Percentiles rank a stretch among this genome's conserved stretches.
phyloP scores from a whole-genome alignment of 495 filamentous ascomycete genomes.

The Trichoderma reesei region DNA sequence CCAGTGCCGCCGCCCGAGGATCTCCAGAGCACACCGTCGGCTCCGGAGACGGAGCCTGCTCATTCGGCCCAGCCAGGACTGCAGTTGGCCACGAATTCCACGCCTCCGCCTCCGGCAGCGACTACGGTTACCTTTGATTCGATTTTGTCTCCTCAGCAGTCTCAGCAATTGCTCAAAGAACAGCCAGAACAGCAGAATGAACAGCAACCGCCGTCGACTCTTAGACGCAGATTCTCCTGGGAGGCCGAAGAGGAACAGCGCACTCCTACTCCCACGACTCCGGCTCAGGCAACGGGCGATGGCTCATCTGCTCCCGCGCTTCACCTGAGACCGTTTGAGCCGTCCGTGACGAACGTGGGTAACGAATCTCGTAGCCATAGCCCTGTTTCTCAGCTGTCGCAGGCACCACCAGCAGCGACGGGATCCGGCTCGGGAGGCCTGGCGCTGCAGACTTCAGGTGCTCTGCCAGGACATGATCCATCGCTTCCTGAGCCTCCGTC shows the following conservation, averaged over 20 bases:
- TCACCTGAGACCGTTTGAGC: neutral
- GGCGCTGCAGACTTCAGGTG: neutral
- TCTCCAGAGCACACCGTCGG: neutral
- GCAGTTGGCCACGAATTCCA: neutral
- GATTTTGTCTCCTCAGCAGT: neutral
- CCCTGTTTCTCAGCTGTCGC: conserved; percentile 4
- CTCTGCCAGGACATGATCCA: neutral
- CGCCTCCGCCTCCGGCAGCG: neutral
- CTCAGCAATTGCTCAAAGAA: neutral
- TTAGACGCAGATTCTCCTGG: conserved; percentile 10
- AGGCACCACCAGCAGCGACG: neutral
- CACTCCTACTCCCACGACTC: neutral
- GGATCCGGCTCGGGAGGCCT: neutral
- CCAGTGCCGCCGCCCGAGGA: neutral
- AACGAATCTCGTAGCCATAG: conserved; percentile 6
- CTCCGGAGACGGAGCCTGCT: neutral
- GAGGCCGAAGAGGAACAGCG: conserved; percentile 2
- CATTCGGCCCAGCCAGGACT: neutral
- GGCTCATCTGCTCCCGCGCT: neutral
- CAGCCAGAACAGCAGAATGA: neutral
- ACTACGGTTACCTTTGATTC: neutral
- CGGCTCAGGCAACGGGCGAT: neutral
- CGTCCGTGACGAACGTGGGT: neutral
- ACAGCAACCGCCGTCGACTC: neutral
- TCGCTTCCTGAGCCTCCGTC: neutral